These are phyloP conservation scores for Colletotrichum spinosum DNA, from an alignment of 2,329 filamentous ascomycete genomes.

Conservation along the genomic window DNA sequence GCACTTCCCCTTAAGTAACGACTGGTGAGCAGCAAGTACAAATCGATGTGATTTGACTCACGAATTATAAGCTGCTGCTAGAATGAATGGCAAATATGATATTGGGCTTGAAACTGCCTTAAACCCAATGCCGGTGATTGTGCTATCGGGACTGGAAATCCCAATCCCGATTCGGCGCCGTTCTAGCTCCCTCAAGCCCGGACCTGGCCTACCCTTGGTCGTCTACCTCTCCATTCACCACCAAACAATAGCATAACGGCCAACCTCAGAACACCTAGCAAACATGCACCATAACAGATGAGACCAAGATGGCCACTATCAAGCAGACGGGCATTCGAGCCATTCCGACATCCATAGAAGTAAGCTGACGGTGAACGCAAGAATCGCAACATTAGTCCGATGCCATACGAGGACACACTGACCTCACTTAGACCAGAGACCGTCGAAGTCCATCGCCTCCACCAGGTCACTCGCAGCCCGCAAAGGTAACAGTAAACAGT, in stretches of 20 bases:
- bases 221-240: neutral
- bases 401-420: neutral
- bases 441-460: slow-evolving; percentile 8
- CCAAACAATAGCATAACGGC: neutral
- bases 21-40: too few relatives aligned
- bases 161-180: neutral
- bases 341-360: slow-evolving; percentile 19
- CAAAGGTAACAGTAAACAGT: slow-evolving; percentile 10
- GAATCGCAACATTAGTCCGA: neutral
- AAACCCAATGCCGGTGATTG: neutral
- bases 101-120: neutral
- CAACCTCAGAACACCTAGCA: neutral
- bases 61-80: too few relatives aligned
- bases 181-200: neutral
- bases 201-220: neutral
- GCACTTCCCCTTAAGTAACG: too few relatives aligned
- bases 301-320: slow-evolving; percentile 17
- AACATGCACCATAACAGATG: slow-evolving; percentile 8
- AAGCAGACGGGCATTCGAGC: slow-evolving; percentile 11
- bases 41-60: too few relatives aligned
- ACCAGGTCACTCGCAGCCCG: neutral
- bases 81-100: neutral
- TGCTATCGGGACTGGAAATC: neutral
- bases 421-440: slow-evolving; percentile 28
- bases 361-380: neutral